Conservation (phyloP, 192 early-diverging fungal genomes). For the Entomortierella chlamydospora region DNA sequence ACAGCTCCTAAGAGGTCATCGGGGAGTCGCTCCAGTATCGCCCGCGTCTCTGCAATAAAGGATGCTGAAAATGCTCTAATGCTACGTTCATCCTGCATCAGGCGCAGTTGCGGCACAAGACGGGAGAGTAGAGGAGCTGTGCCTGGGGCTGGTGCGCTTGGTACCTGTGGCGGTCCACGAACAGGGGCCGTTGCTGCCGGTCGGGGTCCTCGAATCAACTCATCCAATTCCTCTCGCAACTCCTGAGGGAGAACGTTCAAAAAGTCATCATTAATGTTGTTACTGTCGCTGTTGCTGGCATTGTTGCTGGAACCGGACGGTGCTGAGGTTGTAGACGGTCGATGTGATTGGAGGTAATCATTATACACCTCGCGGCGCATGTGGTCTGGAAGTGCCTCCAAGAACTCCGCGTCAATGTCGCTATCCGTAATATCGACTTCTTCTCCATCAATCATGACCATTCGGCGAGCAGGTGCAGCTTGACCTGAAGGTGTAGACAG, state of each 20-base stretch:
- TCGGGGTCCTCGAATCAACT: conserved; percentile 64
- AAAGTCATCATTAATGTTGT: conserved; percentile 81
- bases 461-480: conserved; percentile 50
- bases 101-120: conserved; percentile 61
- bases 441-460: conserved; percentile 82
- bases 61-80: conserved; percentile 52
- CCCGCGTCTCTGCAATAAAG: conserved; percentile 59
- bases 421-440: conserved; percentile 90
- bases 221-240: conserved; percentile 88
- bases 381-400: conserved; percentile 94
- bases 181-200: conserved; percentile 5
- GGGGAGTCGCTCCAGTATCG: conserved; percentile 30
- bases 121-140: conserved; percentile 40
- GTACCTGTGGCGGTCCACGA: not conserved
- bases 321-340: conserved; percentile 15
- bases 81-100: conserved; percentile 58
- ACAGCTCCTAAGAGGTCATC: not conserved
- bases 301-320: not conserved
- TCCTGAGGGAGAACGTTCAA: conserved; percentile 91
- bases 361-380: conserved; percentile 92
- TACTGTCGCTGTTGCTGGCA: conserved; percentile 6
- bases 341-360: conserved; percentile 69
- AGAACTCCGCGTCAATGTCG: conserved; percentile 93
- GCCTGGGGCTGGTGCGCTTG: not conserved
- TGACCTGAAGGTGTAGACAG: conserved; percentile 5